Base-by-base conservation (phyloP, 148 eudicot genomes). In the Heliosperma pusillum region DNA sequence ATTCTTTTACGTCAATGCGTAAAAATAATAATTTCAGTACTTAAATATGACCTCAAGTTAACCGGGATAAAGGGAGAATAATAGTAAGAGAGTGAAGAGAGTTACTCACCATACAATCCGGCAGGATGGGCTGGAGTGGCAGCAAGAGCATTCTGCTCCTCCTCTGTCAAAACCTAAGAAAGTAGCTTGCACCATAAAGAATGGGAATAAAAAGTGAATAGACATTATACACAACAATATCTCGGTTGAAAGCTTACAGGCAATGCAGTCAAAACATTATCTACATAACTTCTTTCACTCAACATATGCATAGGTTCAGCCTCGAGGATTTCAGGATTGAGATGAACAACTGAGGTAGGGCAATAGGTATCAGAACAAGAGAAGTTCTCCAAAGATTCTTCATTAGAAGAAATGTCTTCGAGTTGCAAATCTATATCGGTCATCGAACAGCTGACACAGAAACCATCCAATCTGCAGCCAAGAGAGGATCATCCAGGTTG, bases 121-220 rank as follows among this genome's bases (percentile, higher is more conserved):
- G 93, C 91, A 62, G 98, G 93, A 89, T 93, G 98, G 19, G 97
- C 96, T 65, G 98, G 98, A 71, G 89, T 87, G 80, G 96, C 92
- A 79, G 98, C 93, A 82, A 93, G 88, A 25, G 73, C 70, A 80
- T 80, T 81, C 75, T 91, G 98, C 76, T 93, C 90, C 76, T 89
- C 97, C 82, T 91, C 86, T 2, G 98, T 70, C 74, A 93, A 80
- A 74, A 93, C 96, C 98, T 83, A 74, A 15, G 80, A 16, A 50
- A 50, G 24, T 25, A 24, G 7, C 52, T 25, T 5, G 7, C 5
- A 55, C 55, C 47, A 25, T 17, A 56, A 79, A 45, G 13, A 42
- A 55, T 56, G 22, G 60, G 53, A 21, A 4, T 30, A 66, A 29
- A 59, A 64, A 58, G 70, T 27, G 5, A 42, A 52, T 33, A 45